Evolutionary conservation across 1,139 yeast genomes (phyloP).

Genomic region (Scheffersomyces segobiensis): DNA sequence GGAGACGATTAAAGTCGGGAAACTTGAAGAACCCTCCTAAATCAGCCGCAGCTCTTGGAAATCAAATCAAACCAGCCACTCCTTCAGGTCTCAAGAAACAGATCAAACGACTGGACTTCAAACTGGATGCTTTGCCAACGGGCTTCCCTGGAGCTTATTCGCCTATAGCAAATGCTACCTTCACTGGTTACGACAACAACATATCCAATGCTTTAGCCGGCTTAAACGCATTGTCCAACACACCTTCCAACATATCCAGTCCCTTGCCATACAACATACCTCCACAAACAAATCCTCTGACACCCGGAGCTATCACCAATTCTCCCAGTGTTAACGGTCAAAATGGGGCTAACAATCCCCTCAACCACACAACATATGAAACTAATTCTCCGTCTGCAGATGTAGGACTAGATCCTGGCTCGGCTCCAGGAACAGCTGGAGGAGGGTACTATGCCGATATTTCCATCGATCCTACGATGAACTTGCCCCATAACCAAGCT

Average conservation of each 20-base stretch:
- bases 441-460: constrained; percentile 53
- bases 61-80: constrained; percentile 10
- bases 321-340: constrained; percentile 19
- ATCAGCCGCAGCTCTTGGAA: constrained; percentile 30
- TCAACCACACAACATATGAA: constrained; percentile 26
- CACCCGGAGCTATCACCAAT: constrained; percentile 19
- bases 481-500: constrained; percentile 46
- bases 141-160: constrained; percentile 37
- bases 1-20: constrained; percentile 72
- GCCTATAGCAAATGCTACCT: constrained; percentile 38
- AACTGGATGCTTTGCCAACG: constrained; percentile 11
- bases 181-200: constrained; percentile 46
- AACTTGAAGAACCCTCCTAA: constrained; percentile 59
- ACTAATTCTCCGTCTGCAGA: constrained; percentile 29
- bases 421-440: constrained; percentile 29
- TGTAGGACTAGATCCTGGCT: constrained; percentile 36
- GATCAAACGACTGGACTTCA: constrained; percentile 21
- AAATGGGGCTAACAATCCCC: constrained; percentile 8
- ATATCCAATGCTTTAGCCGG: constrained; percentile 50
- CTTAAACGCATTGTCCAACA: constrained; percentile 43
- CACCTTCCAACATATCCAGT: constrained; percentile 35
- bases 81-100: constrained; percentile 19
- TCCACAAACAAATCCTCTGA: constrained; percentile 19
- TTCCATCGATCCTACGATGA: constrained; percentile 50
- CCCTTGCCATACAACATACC: constrained; percentile 23